A percentile compares a stretch with the other conserved stretches of the same genome.
Conservation (phyloP, 371 early-diverging fungal genomes). For the Mortierella sp. region DNA sequence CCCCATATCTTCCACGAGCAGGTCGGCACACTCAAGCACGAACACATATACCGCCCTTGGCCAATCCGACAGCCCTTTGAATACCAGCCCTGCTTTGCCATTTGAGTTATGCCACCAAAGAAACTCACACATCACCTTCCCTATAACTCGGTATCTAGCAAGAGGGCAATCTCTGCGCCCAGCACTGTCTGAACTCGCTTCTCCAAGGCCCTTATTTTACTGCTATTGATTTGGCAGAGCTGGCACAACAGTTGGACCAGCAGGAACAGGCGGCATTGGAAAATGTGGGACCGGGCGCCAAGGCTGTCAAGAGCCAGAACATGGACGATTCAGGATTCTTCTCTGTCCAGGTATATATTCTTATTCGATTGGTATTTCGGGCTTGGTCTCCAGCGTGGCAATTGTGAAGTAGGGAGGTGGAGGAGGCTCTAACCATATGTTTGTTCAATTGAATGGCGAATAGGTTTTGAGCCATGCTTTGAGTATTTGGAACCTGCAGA, state of each 20-base stretch:
- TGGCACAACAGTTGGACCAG: slow-evolving; percentile 74
- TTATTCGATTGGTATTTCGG: too few species aligned
- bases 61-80: neutral
- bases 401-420: too few species aligned
- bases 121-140: neutral
- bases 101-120: neutral
- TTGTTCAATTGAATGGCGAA: neutral
- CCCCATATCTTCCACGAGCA: slow-evolving; percentile 75
- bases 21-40: slow-evolving; percentile 40
- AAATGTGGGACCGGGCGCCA: slow-evolving; percentile 27
- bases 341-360: slow-evolving; percentile 70
- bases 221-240: slow-evolving; percentile 78
- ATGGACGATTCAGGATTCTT: slow-evolving; percentile 88
- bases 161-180: slow-evolving; percentile 83
- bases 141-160: slow-evolving; percentile 57
- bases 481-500: slow-evolving; percentile 74
- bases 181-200: slow-evolving; percentile 74
- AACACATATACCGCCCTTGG: neutral
- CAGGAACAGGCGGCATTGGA: slow-evolving; percentile 62
- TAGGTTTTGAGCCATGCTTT: slow-evolving; percentile 77
- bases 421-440: neutral
- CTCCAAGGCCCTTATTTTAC: slow-evolving; percentile 81
- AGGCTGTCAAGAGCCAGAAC: slow-evolving; percentile 66
- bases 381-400: too few species aligned
- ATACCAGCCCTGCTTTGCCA: neutral